Conservation (phyloP, 495 filamentous ascomycete genomes). For the Penicillium macrosclerotiorum region DNA sequence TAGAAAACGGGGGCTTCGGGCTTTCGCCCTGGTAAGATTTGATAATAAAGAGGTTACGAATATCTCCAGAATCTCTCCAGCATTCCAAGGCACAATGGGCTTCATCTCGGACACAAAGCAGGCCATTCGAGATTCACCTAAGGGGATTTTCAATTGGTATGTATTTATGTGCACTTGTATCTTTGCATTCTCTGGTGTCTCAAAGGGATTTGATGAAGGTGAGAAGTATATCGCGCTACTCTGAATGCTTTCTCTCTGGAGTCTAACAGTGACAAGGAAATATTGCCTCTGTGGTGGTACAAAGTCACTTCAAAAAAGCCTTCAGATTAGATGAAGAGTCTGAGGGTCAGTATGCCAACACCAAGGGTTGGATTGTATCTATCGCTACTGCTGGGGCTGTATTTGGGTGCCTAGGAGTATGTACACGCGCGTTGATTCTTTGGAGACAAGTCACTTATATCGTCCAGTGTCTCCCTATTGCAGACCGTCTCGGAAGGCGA, state of each 20-base stretch:
- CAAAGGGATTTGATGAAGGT: constrained; percentile 26
- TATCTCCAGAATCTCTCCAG: constrained; percentile 42
- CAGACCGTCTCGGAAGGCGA: constrained; percentile 23
- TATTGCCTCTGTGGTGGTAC: constrained; percentile 21
- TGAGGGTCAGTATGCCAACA: constrained; percentile 39
- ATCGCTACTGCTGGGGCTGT: constrained; percentile 57
- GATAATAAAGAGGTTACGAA: neutral
- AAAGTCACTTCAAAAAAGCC: constrained; percentile 21
- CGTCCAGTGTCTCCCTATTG: constrained; percentile 19
- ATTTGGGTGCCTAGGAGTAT: constrained; percentile 24
- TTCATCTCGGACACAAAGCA: constrained; percentile 60
- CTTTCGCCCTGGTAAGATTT: no score
- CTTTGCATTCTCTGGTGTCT: constrained; percentile 20
- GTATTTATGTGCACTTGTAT: constrained; percentile 17
- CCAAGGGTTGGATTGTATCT: constrained; percentile 59
- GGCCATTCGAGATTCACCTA: constrained; percentile 17
- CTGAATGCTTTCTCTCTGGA: neutral
- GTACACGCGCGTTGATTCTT: constrained; percentile 6
- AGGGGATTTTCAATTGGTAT: constrained; percentile 19
- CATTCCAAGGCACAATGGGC: constrained; percentile 50
- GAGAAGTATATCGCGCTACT: no score
- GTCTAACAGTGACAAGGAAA: constrained; percentile 5
- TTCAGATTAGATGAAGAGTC: constrained; percentile 55
- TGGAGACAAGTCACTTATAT: no score
- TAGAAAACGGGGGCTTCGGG: neutral